Evolutionary conservation across 2,329 filamentous ascomycete genomes (phyloP).

Genomic region (Mycosphaerella arachidis): DNA sequence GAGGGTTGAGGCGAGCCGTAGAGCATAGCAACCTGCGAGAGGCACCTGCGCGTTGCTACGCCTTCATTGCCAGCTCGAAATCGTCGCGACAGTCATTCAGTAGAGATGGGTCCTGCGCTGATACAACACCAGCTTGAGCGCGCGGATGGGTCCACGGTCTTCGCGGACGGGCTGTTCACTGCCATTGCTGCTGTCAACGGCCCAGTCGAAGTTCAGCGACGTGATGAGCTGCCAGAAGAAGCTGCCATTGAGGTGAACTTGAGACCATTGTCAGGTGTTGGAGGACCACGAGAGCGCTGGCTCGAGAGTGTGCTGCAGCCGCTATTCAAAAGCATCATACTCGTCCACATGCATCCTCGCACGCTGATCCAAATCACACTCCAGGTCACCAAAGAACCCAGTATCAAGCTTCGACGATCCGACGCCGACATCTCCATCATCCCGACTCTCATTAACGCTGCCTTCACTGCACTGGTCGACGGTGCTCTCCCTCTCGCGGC

Average conservation of each 20-base stretch:
- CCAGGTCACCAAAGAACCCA: conserved; percentile 51
- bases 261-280: conserved; percentile 77
- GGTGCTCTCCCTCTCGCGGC: conserved; percentile 75
- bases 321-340: conserved; percentile 68
- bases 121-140: conserved; percentile 53
- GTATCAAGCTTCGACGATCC: conserved; percentile 53
- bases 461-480: conserved; percentile 72
- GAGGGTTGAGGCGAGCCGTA: too few species aligned
- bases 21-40: too few species aligned
- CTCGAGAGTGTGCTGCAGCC: conserved; percentile 72
- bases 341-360: conserved; percentile 70
- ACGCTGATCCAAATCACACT: conserved; percentile 75
- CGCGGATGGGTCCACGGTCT: conserved; percentile 75
- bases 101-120: conserved; percentile 20
- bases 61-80: too few species aligned
- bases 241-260: conserved; percentile 86
- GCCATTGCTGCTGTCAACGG: conserved; percentile 86
- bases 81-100: neutral
- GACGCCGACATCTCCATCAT: conserved; percentile 70
- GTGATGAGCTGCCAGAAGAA: conserved; percentile 89
- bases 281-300: conserved; percentile 60
- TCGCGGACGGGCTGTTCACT: conserved; percentile 70
- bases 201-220: conserved; percentile 80
- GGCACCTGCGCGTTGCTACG: too few species aligned
- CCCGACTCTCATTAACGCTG: conserved; percentile 75